These are phyloP conservation scores for Trichocladium uniseriatum DNA, from an alignment of 495 filamentous ascomycete species.

Conservation along the genomic window DNA sequence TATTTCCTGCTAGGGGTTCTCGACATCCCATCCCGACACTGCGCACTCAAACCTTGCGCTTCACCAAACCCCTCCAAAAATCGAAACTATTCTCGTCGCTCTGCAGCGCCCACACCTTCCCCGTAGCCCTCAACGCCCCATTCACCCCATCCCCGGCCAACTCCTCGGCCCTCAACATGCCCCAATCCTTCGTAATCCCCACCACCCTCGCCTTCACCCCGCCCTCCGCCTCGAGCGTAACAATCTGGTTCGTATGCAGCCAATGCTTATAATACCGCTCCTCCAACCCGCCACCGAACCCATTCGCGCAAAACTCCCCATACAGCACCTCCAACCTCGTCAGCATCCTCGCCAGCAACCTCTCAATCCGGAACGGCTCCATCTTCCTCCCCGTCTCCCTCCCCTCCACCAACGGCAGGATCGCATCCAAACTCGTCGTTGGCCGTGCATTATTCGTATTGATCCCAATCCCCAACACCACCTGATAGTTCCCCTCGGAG, in stretches of 20 bases:
- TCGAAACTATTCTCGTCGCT: constrained; percentile 99
- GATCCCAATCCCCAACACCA: constrained; percentile 82
- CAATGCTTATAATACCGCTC: constrained; percentile 74
- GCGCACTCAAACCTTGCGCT: constrained; percentile 64
- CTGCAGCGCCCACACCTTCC: constrained; percentile 73
- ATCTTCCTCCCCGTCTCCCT: constrained; percentile 13
- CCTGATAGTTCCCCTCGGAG: constrained; percentile 64
- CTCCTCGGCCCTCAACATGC: constrained; percentile 76
- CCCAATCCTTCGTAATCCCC: constrained; percentile 84
- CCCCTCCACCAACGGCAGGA: constrained; percentile 41
- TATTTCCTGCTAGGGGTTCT: too few species aligned
- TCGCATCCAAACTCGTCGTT: constrained; percentile 74
- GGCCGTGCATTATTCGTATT: constrained; percentile 82
- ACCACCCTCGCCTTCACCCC: constrained; percentile 70
- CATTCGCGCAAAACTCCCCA: constrained; percentile 56
- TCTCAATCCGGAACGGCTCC: constrained; percentile 62
- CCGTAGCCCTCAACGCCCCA: constrained; percentile 46
- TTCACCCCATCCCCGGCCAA: constrained; percentile 54
- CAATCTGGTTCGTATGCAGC: constrained; percentile 85
- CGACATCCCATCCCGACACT: too few species aligned
- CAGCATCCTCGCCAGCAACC: constrained; percentile 73
- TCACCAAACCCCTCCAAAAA: constrained; percentile 85
- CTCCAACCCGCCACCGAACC: constrained; percentile 66
- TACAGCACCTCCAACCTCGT: constrained; percentile 74
- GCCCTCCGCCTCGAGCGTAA: constrained; percentile 77